Evolutionary conservation across 2,329 filamentous ascomycete species (phyloP), one percentile per base, ranked within the genome.

Genomic region (Shiraia sp.): DNA sequence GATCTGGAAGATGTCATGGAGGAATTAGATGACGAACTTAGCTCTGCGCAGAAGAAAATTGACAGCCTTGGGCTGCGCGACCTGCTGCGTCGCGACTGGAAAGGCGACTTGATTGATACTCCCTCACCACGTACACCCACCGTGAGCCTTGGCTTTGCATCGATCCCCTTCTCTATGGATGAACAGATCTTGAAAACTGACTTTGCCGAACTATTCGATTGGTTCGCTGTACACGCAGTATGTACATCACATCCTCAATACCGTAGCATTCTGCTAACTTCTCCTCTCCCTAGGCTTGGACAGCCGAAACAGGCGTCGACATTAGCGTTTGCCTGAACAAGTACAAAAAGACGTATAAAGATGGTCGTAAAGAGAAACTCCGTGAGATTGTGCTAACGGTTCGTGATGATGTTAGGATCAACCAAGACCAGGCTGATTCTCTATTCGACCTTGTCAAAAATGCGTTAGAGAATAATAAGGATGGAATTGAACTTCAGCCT

Each of bases 51-150:
- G 54, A 72, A 75, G 42, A 66, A 73, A 38, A 66, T 76, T 14
- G 70, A 63, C 15, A 32, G 66, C 23, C 64, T 76, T 4, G 62
- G 57, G 16, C 61, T 76, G 1, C 70, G 73, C 30, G 73, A 76
- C 47, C 61, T 76, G 32, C 62, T 76, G 19, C 61, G 74, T 7
- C 62, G 73, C 26, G 74, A 76, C 62, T 76, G 73, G 73, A 76
- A 76, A 53, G 72, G 71, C 36, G 72, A 75, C 39, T 50, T 75
- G 12, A 71, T 76, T 32, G 72, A 76, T 51, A 76, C 73, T 1
- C 70, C 70, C 0, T 75, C 73, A 0, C 71, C 72, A 4, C 71
- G 65, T 25, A 75, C 72, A 1, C 74, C 73, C 0, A 75, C 72
- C 4, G 71, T 76, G 36, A 73, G 65, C 49, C 68, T 76, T 0